phyloP scores from a whole-genome alignment of 2,329 filamentous ascomycete genomes.

The Colletotrichum limetticola region DNA sequence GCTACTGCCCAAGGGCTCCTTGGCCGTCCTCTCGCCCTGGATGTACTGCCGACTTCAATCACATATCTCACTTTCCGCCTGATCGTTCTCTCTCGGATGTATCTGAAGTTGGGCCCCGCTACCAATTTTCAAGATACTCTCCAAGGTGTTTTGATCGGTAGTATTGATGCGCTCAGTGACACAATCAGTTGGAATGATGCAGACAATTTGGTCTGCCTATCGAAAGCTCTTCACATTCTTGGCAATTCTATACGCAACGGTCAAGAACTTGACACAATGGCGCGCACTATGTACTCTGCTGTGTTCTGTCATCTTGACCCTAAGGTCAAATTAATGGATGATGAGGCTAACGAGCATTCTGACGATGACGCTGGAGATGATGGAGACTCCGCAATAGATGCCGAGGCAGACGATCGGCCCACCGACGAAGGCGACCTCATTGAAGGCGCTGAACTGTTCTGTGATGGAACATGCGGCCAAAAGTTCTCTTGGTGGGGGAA shows the following conservation, averaged over 20 bases:
- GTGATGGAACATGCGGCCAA: constrained; percentile 36
- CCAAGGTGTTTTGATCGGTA: constrained; percentile 35
- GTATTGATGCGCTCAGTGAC: constrained; percentile 37
- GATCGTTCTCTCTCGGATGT: constrained; percentile 39
- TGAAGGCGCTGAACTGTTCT: not conserved
- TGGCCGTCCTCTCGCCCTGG: constrained; percentile 36
- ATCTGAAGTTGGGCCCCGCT: constrained; percentile 38
- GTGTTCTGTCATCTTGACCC: constrained; percentile 39
- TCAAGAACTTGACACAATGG: constrained; percentile 32
- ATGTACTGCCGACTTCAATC: constrained; percentile 35
- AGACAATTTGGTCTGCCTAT: constrained; percentile 35
- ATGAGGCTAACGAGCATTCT: not conserved
- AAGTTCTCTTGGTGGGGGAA: constrained; percentile 36
- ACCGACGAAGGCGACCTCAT: constrained; percentile 32
- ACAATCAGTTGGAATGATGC: constrained; percentile 41
- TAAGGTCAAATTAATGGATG: not conserved
- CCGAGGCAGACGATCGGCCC: not conserved
- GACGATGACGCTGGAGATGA: not conserved
- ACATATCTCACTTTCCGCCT: constrained; percentile 27
- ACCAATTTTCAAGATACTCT: constrained; percentile 38
- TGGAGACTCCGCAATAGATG: not conserved
- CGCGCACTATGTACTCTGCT: constrained; percentile 40
- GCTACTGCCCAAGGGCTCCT: constrained; percentile 33
- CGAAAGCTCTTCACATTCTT: constrained; percentile 35
- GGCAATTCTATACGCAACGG: constrained; percentile 26